Conservation (phyloP, 2,329 filamentous ascomycete species). For the Ascochyta lentis region DNA sequence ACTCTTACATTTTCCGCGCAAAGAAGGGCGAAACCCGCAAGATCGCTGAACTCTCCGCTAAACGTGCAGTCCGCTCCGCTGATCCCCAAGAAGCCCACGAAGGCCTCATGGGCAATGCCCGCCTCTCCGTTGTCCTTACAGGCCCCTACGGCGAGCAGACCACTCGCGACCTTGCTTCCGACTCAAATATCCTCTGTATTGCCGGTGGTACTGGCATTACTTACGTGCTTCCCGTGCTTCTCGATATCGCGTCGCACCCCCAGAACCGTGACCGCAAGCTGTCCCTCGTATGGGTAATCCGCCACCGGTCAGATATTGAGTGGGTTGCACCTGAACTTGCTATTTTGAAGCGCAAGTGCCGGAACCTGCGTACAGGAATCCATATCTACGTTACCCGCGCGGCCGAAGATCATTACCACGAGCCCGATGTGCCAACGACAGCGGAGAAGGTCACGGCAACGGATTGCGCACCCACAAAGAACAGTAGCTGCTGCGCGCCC, state of each 20-base stretch:
- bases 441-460: slow-evolving; percentile 29
- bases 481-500: slow-evolving; percentile 1
- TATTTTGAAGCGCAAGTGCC: slow-evolving; percentile 35
- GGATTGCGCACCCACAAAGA: slow-evolving; percentile 11
- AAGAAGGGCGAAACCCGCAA: slow-evolving; percentile 44
- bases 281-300: slow-evolving; percentile 46
- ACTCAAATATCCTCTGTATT: slow-evolving; percentile 44
- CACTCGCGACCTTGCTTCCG: slow-evolving; percentile 27
- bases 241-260: slow-evolving; percentile 34
- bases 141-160: slow-evolving; percentile 46
- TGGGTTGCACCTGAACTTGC: slow-evolving; percentile 48
- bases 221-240: slow-evolving; percentile 47
- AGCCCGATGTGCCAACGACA: slow-evolving; percentile 20
- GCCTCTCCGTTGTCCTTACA: slow-evolving; percentile 42
- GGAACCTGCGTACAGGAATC: slow-evolving; percentile 33
- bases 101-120: slow-evolving; percentile 30
- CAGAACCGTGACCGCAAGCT: slow-evolving; percentile 36
- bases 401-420: slow-evolving; percentile 25
- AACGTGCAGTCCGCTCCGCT: slow-evolving; percentile 29
- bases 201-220: slow-evolving; percentile 49
- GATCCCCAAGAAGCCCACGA: slow-evolving; percentile 32
- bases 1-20: slow-evolving; percentile 47
- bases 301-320: slow-evolving; percentile 40
- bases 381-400: slow-evolving; percentile 46
- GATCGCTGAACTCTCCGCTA: slow-evolving; percentile 41